These are phyloP conservation scores for Heritiera fomes DNA, from an alignment of 345 rosid genomes.

Conservation along the genomic window DNA sequence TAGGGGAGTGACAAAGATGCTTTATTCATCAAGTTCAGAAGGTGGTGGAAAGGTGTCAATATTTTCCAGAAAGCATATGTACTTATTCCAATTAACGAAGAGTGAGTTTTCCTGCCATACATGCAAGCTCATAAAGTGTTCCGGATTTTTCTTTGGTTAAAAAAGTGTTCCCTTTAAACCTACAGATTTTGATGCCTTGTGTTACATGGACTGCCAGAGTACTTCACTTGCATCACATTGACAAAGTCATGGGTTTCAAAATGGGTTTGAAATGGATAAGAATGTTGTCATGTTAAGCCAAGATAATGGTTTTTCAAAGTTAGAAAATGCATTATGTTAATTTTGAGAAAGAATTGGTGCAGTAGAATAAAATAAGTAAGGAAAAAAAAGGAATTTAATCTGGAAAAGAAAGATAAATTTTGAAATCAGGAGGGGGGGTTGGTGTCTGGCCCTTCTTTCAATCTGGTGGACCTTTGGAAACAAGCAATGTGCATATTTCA, in stretches of 20 bases:
- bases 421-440: neutral
- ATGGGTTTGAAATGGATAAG: constrained; percentile 6
- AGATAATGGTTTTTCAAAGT: constrained; percentile 7
- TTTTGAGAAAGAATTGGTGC: neutral
- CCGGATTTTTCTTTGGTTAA: too few relatives aligned
- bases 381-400: neutral
- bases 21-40: constrained; percentile 68
- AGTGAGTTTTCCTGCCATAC: constrained; percentile 48
- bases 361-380: neutral
- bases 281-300: neutral
- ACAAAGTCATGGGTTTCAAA: neutral
- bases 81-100: constrained; percentile 83
- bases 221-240: constrained; percentile 1
- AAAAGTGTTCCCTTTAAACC: neutral
- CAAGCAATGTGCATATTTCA: neutral
- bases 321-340: neutral
- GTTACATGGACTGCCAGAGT: neutral
- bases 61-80: constrained; percentile 83
- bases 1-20: constrained; percentile 60
- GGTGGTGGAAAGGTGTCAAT: constrained; percentile 94
- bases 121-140: neutral
- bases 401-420: neutral
- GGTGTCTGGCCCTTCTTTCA: neutral
- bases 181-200: neutral
- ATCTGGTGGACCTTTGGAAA: neutral